These are phyloP conservation scores for Calonectria fujianensis DNA, from an alignment of 2,329 filamentous ascomycete genomes.

Conservation along the genomic window DNA sequence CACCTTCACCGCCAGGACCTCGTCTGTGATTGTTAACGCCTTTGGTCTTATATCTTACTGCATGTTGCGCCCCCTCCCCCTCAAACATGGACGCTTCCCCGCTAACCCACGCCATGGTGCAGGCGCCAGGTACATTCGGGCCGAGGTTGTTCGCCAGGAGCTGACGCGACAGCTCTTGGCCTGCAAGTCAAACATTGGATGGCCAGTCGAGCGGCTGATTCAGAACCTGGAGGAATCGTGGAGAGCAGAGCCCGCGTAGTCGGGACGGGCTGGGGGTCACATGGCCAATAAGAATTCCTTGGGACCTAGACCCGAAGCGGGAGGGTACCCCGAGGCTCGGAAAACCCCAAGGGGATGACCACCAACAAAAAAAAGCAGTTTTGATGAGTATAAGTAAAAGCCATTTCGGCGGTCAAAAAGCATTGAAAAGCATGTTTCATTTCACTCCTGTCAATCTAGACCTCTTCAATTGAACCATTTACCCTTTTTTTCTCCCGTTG, in stretches of 20 bases:
- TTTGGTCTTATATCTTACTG: slow-evolving; percentile 70
- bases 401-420: background rate
- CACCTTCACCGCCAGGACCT: slow-evolving; percentile 65
- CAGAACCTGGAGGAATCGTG: slow-evolving; percentile 56
- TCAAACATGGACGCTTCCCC: background rate
- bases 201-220: slow-evolving; percentile 62
- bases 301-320: slow-evolving; percentile 27
- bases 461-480: background rate
- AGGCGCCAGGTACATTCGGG: slow-evolving; percentile 59
- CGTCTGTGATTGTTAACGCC: slow-evolving; percentile 67
- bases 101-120: no score
- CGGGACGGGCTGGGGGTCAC: slow-evolving; percentile 1
- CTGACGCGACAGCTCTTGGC: slow-evolving; percentile 57
- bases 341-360: slow-evolving; percentile 37
- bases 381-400: slow-evolving; percentile 45
- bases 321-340: slow-evolving; percentile 54
- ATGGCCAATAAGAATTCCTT: slow-evolving; percentile 16
- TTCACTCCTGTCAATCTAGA: background rate
- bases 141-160: slow-evolving; percentile 56
- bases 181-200: slow-evolving; percentile 60
- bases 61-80: slow-evolving; percentile 51
- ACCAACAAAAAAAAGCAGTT: background rate
- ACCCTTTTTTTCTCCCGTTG: background rate
- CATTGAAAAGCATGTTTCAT: background rate
- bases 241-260: slow-evolving; percentile 35